Conservation (phyloP, 345 rosid genomes). For the Kernera saxatilis region DNA sequence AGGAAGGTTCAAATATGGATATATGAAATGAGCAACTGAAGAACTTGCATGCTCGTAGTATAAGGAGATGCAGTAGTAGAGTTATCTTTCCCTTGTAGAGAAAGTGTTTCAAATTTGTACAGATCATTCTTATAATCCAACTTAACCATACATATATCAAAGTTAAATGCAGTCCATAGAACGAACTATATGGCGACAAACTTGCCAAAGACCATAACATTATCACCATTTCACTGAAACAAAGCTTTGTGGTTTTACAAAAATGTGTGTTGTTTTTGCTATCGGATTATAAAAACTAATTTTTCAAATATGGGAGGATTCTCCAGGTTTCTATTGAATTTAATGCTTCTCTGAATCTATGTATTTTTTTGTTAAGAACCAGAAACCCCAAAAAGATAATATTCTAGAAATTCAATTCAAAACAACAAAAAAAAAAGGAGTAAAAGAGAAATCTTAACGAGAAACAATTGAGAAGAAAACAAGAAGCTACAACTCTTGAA, state of each 20-base stretch:
- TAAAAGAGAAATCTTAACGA: not conserved
- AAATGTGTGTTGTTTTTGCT: no score
- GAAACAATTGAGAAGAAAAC: not conserved
- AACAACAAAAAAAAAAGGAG: not conserved
- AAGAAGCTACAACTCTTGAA: conserved; percentile 6
- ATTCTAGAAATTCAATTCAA: not conserved
- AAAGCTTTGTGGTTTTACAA: no score
- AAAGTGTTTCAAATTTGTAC: conserved; percentile 19
- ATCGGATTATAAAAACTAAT: no score
- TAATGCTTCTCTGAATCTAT: not conserved
- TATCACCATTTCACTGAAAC: not conserved
- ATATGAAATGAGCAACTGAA: not conserved
- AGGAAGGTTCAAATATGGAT: not conserved
- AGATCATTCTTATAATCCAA: not conserved
- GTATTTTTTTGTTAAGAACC: not conserved
- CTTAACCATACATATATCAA: not conserved
- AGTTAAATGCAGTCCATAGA: not conserved
- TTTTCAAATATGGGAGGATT: no score
- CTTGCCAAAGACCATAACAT: not conserved
- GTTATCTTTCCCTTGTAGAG: conserved; percentile 5
- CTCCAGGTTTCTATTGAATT: no score
- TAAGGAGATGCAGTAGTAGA: conserved; percentile 1
- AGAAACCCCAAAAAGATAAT: not conserved
- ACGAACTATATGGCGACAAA: not conserved
- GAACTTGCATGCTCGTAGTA: conserved; percentile 8